phyloP scores from a whole-genome alignment of 192 early-diverging fungal genomes.

The Kappamyces sp. region DNA sequence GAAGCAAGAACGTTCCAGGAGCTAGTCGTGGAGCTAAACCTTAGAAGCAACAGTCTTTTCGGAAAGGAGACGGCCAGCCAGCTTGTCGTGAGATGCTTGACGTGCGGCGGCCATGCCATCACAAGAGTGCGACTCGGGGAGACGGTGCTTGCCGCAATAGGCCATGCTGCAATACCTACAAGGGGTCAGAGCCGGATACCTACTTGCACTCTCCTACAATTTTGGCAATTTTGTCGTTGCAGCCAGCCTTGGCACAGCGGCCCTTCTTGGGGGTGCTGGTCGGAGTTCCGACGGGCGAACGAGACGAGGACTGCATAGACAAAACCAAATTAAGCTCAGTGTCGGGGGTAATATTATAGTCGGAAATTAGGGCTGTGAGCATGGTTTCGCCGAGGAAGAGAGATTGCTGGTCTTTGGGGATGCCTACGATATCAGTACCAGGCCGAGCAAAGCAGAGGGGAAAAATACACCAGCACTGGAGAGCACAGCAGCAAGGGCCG shows the following conservation, averaged over 20 bases:
- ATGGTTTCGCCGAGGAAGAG: constrained; percentile 46
- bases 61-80: constrained; percentile 52
- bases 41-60: constrained; percentile 71
- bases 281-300: neutral
- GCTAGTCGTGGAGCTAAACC: constrained; percentile 43
- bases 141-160: constrained; percentile 59
- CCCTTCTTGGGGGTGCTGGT: constrained; percentile 7
- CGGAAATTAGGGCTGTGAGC: constrained; percentile 41
- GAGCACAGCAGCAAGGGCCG: constrained; percentile 19
- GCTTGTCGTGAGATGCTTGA: constrained; percentile 51
- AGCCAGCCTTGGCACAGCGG: neutral
- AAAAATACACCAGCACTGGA: constrained; percentile 42
- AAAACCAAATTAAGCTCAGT: neutral
- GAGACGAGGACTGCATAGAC: neutral
- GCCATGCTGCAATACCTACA: constrained; percentile 10
- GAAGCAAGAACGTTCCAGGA: neutral
- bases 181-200: neutral
- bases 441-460: neutral
- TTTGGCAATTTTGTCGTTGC: constrained; percentile 12
- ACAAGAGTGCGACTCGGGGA: constrained; percentile 72
- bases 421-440: constrained; percentile 31
- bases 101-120: constrained; percentile 57
- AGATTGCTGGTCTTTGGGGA: constrained; percentile 51
- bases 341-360: constrained; percentile 23
- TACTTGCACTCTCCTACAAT: constrained; percentile 14